phyloP scores from a whole-genome alignment of 768 basidiomycete genomes.

The Fibroporia radiculosa region DNA sequence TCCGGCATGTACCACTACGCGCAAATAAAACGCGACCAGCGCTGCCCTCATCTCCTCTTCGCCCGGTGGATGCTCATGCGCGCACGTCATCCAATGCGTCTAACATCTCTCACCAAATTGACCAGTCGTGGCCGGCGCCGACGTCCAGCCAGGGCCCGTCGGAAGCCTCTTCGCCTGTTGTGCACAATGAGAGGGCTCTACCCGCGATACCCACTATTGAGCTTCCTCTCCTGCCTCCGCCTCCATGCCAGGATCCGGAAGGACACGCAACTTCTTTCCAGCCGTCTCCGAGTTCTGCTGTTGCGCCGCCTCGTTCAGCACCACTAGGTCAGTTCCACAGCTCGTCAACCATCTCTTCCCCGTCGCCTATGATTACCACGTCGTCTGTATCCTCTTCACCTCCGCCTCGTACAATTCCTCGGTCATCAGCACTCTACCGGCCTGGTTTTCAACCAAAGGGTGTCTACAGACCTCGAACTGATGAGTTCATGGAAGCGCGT shows the following conservation, averaged over 20 bases:
- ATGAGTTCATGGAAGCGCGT: constrained; percentile 59
- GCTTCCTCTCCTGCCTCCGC: constrained; percentile 8
- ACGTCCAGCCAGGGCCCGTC: constrained; percentile 14
- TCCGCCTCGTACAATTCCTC: constrained; percentile 15
- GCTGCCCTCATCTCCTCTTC: constrained; percentile 28
- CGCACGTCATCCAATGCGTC: constrained; percentile 15
- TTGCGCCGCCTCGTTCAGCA: constrained; percentile 4
- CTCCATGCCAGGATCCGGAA: constrained; percentile 8
- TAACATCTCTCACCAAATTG: constrained; percentile 12
- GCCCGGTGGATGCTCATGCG: constrained; percentile 18
- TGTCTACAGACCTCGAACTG: constrained; percentile 70
- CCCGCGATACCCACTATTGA: constrained; percentile 18
- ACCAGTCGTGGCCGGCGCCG: constrained; percentile 2
- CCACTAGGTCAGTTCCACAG: not conserved
- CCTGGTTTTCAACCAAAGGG: constrained; percentile 94
- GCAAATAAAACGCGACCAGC: constrained; percentile 16
- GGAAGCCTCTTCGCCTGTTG: constrained; percentile 13
- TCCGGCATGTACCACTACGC: constrained; percentile 41
- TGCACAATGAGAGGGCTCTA: constrained; percentile 14
- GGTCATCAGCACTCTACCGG: constrained; percentile 57
- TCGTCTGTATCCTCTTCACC: constrained; percentile 17
- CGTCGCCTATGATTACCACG: too few species aligned
- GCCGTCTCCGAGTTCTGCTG: constrained; percentile 13
- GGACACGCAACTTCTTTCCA: constrained; percentile 8
- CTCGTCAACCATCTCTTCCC: constrained; percentile 3